Percentiles rank a stretch among this genome's conserved stretches.
These are phyloP conservation scores for Hawksworthiomyces lignivorus DNA, from an alignment of 2,329 filamentous ascomycete species.

Conservation along the genomic window DNA sequence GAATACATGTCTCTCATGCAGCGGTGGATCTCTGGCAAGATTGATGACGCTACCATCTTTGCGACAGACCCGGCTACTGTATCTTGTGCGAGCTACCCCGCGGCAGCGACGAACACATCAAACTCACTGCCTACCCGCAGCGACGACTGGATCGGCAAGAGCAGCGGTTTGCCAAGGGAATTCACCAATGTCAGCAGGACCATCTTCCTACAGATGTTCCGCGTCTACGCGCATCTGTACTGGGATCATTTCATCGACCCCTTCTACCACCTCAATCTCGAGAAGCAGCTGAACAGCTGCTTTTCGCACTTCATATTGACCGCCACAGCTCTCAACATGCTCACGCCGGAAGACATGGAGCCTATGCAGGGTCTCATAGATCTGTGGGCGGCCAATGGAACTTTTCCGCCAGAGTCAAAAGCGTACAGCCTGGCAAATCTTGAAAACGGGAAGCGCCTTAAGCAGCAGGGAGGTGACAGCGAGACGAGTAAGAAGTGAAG, in stretches of 20 bases:
- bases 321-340: constrained; percentile 70
- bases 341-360: constrained; percentile 83
- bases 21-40: constrained; percentile 93
- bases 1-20: constrained; percentile 95
- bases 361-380: constrained; percentile 93
- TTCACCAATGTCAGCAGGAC: constrained; percentile 87
- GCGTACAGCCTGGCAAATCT: constrained; percentile 55
- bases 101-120: neutral
- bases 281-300: constrained; percentile 77
- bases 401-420: constrained; percentile 68
- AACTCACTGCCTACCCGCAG: constrained; percentile 20
- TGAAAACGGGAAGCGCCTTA: too few species aligned
- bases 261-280: constrained; percentile 73
- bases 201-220: constrained; percentile 96
- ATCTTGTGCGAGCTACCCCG: constrained; percentile 55
- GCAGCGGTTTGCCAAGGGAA: constrained; percentile 81
- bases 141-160: constrained; percentile 70
- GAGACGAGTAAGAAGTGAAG: too few species aligned
- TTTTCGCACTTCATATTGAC: constrained; percentile 83
- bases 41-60: constrained; percentile 82
- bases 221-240: constrained; percentile 95
- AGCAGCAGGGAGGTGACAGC: too few species aligned
- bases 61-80: constrained; percentile 71
- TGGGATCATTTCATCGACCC: constrained; percentile 86
- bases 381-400: constrained; percentile 81